These are phyloP conservation scores for Nepenthes gracilis DNA, from an alignment of 148 eudicot species.

Conservation along the genomic window DNA sequence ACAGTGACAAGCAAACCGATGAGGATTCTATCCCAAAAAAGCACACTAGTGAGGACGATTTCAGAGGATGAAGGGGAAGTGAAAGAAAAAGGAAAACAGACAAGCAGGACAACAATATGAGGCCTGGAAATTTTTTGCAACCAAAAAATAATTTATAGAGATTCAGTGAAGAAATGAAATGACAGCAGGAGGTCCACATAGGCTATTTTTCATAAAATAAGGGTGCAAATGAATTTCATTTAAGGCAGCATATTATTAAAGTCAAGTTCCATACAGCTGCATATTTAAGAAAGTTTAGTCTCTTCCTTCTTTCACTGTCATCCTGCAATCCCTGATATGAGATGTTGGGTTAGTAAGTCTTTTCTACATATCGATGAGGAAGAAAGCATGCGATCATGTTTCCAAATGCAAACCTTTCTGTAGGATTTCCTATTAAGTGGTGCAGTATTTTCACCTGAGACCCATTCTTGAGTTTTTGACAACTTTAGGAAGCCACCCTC, in stretches of 20 bases:
- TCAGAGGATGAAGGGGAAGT: no score
- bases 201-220: not conserved
- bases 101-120: no score
- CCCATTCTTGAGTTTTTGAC: conserved; percentile 69
- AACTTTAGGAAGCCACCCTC: conserved; percentile 81
- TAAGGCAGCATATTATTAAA: not conserved
- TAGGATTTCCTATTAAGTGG: conserved; percentile 63
- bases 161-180: no score
- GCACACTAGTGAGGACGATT: no score
- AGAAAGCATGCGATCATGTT: conserved; percentile 4
- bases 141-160: no score
- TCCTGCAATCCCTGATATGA: conserved; percentile 59
- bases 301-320: conserved; percentile 61
- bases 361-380: not conserved
- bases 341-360: conserved; percentile 7
- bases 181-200: no score
- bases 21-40: no score
- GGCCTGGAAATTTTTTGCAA: no score
- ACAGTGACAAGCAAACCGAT: no score
- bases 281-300: conserved; percentile 61
- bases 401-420: conserved; percentile 31
- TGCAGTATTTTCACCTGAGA: conserved; percentile 58
- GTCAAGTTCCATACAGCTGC: conserved; percentile 70
- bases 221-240: not conserved
- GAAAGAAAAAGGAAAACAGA: no score